Evolutionary conservation across 73 alveolate genomes (phyloP).

Genomic region (Paraurostyla sp.): DNA sequence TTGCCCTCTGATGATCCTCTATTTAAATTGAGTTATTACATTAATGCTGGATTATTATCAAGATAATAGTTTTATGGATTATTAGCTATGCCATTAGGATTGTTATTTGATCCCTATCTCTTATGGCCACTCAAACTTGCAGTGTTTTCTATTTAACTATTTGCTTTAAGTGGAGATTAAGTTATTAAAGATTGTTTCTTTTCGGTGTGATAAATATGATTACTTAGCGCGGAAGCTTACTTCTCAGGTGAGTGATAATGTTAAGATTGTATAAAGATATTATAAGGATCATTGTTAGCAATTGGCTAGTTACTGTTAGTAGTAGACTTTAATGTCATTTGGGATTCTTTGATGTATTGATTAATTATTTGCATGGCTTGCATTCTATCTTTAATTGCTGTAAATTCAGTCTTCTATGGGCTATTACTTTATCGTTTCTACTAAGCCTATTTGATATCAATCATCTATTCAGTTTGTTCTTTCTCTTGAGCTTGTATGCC

Average conservation of each 20-base stretch:
- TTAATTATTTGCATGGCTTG: conserved; percentile 42
- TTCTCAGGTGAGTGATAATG: neutral
- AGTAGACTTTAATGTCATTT: neutral
- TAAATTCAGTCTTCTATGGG: conserved; percentile 22
- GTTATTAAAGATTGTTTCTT: neutral
- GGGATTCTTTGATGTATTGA: conserved; percentile 27
- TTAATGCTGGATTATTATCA: neutral
- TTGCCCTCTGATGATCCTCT: conserved; percentile 2
- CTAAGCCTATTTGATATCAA: conserved; percentile 23
- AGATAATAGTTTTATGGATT: neutral
- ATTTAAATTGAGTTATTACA: neutral
- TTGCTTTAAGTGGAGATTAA: neutral
- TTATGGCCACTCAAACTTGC: neutral
- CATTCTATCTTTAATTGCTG: conserved; percentile 33
- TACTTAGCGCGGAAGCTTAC: neutral
- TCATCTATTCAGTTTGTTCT: neutral
- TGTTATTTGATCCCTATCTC: conserved; percentile 19
- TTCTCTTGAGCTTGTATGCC: neutral
- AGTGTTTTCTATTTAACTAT: neutral
- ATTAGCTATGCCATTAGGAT: too few species aligned
- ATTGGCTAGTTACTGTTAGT: neutral
- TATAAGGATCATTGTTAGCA: conserved; percentile 5
- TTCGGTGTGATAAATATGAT: conserved; percentile 3
- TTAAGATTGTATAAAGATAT: neutral
- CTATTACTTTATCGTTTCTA: conserved; percentile 17